Evolutionary conservation across 352 stramenopile species (phyloP), one percentile per base, ranked within the genome.

Genomic region (Pilasporangium apinafurcum): DNA sequence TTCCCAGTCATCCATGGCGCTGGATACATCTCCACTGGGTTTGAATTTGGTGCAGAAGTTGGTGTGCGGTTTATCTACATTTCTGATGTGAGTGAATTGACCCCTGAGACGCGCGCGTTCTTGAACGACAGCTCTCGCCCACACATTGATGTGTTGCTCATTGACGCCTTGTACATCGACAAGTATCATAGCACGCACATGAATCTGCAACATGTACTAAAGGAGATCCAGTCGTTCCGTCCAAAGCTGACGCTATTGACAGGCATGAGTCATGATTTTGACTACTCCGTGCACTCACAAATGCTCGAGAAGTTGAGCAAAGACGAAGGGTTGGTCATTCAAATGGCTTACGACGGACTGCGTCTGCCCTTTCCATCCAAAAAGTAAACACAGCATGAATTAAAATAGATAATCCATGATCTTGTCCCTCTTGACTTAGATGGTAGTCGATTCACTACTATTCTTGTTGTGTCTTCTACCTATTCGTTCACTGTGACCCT

Each of bases 331-430:
- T 45, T 95, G 12, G 44, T 61, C 33, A 68, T 95, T 28, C 56
- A 91, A 41, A 92, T 95, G 76, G 77, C 80, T 13, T 92, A 85
- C 51, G 84, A 95, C 33, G 84, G 84, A 16, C 39, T 92, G 37
- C 44, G 39, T 1, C 57, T 94, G 28, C 17, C 51, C 16, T 86
- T 91, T 52, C 48, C 62, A 39, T 86, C 17, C 34, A 62, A 32
- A 60, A 87, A 14, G 1, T 95, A 20, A 33, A n/a, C 16, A n/a
- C 21, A 33, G 12, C 25, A 29, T 32, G 16, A 22, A 9, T 25
- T 50, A 92, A 36, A 86, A 83, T 30, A 85, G n/a, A n/a, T n/a
- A n/a, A n/a, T n/a, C n/a, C n/a, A n/a, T n/a, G n/a, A n/a, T n/a
- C n/a, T n/a, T n/a, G n/a, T n/a, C n/a, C n/a, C n/a, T n/a, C n/a